These are phyloP conservation scores for Paxillus involutus DNA, from an alignment of 768 basidiomycete species.

Conservation along the genomic window DNA sequence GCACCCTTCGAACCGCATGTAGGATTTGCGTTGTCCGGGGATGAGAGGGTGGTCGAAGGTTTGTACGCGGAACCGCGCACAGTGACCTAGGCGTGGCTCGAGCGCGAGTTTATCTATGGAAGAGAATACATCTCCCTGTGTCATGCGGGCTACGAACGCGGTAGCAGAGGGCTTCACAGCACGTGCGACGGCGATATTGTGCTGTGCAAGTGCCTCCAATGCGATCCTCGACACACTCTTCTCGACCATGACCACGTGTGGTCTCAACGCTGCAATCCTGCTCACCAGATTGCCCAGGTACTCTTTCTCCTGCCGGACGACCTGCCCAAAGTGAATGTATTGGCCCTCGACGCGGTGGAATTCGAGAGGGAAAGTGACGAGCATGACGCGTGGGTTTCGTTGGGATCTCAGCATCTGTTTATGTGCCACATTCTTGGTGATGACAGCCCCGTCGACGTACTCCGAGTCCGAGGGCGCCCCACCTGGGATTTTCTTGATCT, in stretches of 20 bases:
- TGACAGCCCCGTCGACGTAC: conserved; percentile 95
- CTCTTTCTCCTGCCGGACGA: conserved; percentile 90
- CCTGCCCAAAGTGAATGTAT: conserved; percentile 89
- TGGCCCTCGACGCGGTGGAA: conserved; percentile 92
- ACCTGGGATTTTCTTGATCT: conserved; percentile 98
- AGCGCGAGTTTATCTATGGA: conserved; percentile 92
- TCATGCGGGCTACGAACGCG: conserved; percentile 87
- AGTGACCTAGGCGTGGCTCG: conserved; percentile 89
- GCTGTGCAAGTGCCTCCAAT: conserved; percentile 79
- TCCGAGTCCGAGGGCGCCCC: conserved; percentile 91
- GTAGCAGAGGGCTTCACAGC: conserved; percentile 88
- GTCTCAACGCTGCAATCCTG: conserved; percentile 87
- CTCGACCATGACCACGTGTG: conserved; percentile 91
- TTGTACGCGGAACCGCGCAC: conserved; percentile 80
- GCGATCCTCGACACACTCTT: conserved; percentile 90
- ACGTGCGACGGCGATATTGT: conserved; percentile 88
- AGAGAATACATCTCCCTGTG: conserved; percentile 91
- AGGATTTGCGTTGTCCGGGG: conserved; percentile 91
- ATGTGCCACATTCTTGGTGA: conserved; percentile 97
- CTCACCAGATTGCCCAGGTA: conserved; percentile 85
- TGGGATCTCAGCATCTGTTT: conserved; percentile 88
- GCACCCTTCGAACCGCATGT: conserved; percentile 98
- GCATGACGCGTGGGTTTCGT: conserved; percentile 90
- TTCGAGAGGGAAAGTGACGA: conserved; percentile 93
- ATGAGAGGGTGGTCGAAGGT: conserved; percentile 95